Conservation (phyloP, 352 stramenopile species). For the Globisporangium perplexum region DNA sequence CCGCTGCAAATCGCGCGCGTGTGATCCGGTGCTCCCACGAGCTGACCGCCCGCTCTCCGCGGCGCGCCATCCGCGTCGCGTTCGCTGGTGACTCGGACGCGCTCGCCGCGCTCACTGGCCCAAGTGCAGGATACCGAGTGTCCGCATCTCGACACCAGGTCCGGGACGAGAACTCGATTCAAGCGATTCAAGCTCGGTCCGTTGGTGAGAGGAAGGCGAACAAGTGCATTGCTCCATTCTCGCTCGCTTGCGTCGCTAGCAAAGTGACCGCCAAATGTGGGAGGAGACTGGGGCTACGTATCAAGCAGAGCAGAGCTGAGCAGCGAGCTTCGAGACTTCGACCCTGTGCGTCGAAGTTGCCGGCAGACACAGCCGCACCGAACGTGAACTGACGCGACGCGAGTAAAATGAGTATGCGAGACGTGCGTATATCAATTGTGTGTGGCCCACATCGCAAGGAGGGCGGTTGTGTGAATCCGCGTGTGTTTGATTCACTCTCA, state of each 20-base stretch:
- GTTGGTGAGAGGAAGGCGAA: neutral
- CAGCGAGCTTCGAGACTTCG: too few relatives aligned
- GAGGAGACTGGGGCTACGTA: too few relatives aligned
- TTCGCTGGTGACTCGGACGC: constrained; percentile 1
- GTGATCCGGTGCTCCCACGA: neutral
- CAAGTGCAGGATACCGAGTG: neutral
- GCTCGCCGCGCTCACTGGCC: constrained; percentile 1
- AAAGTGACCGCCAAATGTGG: too few relatives aligned
- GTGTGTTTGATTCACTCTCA: too few relatives aligned
- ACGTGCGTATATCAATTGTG: neutral
- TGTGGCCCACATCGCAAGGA: neutral
- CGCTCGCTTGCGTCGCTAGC: neutral
- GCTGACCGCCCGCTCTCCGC: too few relatives aligned
- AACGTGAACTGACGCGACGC: too few relatives aligned
- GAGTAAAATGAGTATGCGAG: too few relatives aligned
- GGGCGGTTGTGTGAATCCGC: neutral
- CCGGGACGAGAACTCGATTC: neutral
- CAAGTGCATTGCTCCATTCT: neutral
- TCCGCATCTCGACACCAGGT: neutral
- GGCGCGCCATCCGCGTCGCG: neutral
- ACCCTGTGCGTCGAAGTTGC: too few relatives aligned
- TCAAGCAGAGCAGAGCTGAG: too few relatives aligned
- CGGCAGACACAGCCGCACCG: too few relatives aligned
- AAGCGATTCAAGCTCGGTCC: neutral
- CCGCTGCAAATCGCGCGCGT: neutral